These are phyloP conservation scores for Stemphylium lycopersici DNA, from an alignment of 2,329 filamentous ascomycete species.

Conservation along the genomic window DNA sequence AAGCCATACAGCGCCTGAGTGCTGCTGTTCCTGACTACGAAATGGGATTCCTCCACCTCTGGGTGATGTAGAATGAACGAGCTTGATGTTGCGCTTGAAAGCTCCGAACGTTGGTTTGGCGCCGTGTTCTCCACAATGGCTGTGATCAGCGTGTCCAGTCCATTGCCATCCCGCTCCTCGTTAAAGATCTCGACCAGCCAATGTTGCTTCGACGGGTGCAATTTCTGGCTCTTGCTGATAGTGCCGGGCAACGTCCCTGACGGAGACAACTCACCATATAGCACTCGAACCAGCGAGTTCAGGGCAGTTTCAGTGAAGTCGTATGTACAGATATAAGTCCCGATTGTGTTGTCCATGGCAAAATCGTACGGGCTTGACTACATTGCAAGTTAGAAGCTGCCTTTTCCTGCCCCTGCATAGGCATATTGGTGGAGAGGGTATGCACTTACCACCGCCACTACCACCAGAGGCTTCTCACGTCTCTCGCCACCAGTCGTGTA, in stretches of 20 bases:
- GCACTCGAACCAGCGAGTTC: constrained; percentile 78
- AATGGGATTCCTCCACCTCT: constrained; percentile 80
- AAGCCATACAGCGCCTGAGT: constrained; percentile 92
- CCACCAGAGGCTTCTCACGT: constrained; percentile 80
- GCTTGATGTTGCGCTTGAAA: constrained; percentile 71
- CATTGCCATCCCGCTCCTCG: constrained; percentile 74
- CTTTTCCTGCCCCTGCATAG: no score
- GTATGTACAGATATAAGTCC: constrained; percentile 93
- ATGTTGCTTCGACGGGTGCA: constrained; percentile 86
- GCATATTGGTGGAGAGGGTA: no score
- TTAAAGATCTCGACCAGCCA: constrained; percentile 94
- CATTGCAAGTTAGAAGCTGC: no score
- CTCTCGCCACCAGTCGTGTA: constrained; percentile 72
- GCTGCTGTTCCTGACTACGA: constrained; percentile 91
- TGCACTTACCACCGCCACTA: constrained; percentile 70
- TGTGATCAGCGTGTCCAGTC: constrained; percentile 76
- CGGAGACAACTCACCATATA: constrained; percentile 75
- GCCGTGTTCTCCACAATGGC: constrained; percentile 70
- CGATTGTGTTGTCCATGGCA: constrained; percentile 86
- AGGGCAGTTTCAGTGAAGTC: constrained; percentile 95
- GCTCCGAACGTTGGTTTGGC: constrained; percentile 70
- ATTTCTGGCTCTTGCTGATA: constrained; percentile 83
- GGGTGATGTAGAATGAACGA: constrained; percentile 77
- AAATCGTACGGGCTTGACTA: constrained; percentile 78
- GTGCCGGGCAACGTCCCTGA: constrained; percentile 69